Evolutionary conservation across 345 rosid species (phyloP), one percentile per base, ranked within the genome.

Genomic region (Firmiana major): DNA sequence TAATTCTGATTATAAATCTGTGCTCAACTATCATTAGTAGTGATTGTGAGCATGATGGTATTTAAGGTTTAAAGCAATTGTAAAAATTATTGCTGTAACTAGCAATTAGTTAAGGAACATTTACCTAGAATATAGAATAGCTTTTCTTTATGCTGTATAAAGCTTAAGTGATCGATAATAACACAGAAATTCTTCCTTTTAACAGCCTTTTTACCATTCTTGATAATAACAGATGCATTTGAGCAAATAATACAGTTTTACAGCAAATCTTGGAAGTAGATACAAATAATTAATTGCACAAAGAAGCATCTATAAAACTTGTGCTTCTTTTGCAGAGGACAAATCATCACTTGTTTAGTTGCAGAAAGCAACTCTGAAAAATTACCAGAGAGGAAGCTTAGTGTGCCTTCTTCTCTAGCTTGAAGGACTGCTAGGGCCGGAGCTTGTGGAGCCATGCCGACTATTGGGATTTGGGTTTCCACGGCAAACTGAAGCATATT

Each of bases 401-500:
- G 40, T 28, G 17, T 36, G 71, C 26, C 75, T 60, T 71, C 11
- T 77, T 71, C 11, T 77, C 51, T 79, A 79, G 58, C 71, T 46
- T 0, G 13, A 40, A 21, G 59, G 54, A 46, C 55, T 74, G 38
- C 43, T 40, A 34, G 26, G 46, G 59, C 17, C 38, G 8, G 45
- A 21, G 73, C 75, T 74, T 38, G 54, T 21, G 13, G 89, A 82
- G 78, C 71, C 69, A 7, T 42, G 49, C 0, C 28, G 3, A 28
- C 28, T 24, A 9, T 82, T 68, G 4, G 80, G 48, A 34, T 54
- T 70, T 3, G 83, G 83, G 26, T 76, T 83, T 55, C 71, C 81
- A 19, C 89, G 86, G 79, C 95, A 92, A 9, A 71, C 73, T 1
- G 82, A 73, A 75, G 89, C 85, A 80, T 84, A 91, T 40, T 86